Evolutionary conservation across 129 eudicot genomes (phyloP), one percentile per base, ranked within the genome.

Genomic region (Helichrysum umbraculigerum): DNA sequence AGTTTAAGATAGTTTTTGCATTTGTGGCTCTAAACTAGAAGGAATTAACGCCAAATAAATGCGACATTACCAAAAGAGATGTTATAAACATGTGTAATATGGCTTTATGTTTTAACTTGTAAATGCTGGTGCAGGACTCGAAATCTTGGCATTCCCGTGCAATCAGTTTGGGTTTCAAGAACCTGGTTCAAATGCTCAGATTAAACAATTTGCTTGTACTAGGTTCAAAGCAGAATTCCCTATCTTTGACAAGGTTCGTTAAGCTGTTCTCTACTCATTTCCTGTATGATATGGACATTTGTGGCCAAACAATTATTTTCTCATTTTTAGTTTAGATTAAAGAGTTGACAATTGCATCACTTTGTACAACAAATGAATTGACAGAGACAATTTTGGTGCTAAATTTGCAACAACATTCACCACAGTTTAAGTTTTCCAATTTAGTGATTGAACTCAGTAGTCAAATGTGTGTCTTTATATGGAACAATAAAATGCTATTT

Each of bases 131-230:
- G 62, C 83, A 93, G 98, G 98, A 33, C 90, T 93, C 37, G 97
- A 93, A 76, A 88, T 93, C 41, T 68, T 93, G 63, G 98, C 98
- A 16, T 93, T 93, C 72, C 98, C 96, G 1, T 93, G 95, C 85
- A 93, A 93, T 85, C 98, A 93, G 84, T 93, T 93, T 74, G 94
- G 94, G 77, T 85, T 81, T 81, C 98, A 93, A 84, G 98, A 93
- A 83, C 97, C 98, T 16, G 98, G 98, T 35, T 86, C 97, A 58
- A 93, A 90, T 81, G 72, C 72, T 75, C 96, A 93, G 68, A 90
- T 90, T 60, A 90, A 93, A 84, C 68, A 88, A 25, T 90, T 90
- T 64, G 97, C 98, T 34, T 93, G 97, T 56, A 88, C 97, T 30
- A 76, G 96, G 76, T 93, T 83, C 78, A 93, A 93, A 81, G 98